These are phyloP conservation scores for Solanum chmielewskii DNA, from an alignment of 257 asterid genomes.

Conservation along the genomic window DNA sequence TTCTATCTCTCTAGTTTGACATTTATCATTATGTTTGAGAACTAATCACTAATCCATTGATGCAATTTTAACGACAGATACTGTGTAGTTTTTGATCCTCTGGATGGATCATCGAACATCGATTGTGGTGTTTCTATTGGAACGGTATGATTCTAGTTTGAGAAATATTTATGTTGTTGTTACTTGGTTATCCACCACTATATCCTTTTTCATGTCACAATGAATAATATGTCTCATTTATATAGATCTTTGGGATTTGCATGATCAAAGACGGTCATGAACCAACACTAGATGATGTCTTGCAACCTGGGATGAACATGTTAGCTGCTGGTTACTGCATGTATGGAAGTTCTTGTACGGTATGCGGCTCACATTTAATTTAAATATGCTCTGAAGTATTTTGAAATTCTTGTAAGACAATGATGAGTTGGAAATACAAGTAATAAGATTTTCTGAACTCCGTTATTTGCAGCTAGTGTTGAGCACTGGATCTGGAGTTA, in stretches of 20 bases:
- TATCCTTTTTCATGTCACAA: background rate
- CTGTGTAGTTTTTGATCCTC: constrained; percentile 91
- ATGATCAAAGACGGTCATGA: constrained; percentile 43
- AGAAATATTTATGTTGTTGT: background rate
- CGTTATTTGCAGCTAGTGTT: constrained; percentile 50
- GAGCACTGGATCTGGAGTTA: constrained; percentile 88
- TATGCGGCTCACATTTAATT: constrained; percentile 7
- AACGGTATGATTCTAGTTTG: constrained; percentile 39
- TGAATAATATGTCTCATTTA: background rate
- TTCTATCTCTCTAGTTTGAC: background rate
- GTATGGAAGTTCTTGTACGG: constrained; percentile 99
- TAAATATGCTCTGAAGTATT: background rate
- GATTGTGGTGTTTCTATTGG: constrained; percentile 99
- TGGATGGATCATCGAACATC: constrained; percentile 97
- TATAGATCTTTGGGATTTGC: constrained; percentile 85
- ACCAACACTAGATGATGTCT: constrained; percentile 68
- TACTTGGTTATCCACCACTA: background rate
- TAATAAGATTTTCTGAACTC: background rate
- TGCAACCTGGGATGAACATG: constrained; percentile 96
- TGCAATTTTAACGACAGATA: constrained; percentile 38
- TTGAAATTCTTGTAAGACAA: background rate
- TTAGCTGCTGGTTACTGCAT: constrained; percentile 96
- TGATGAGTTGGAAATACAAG: background rate
- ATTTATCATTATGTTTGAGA: background rate
- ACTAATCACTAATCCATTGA: background rate